Conservation (phyloP, 2,329 filamentous ascomycete genomes). For the Fusarium sp. region DNA sequence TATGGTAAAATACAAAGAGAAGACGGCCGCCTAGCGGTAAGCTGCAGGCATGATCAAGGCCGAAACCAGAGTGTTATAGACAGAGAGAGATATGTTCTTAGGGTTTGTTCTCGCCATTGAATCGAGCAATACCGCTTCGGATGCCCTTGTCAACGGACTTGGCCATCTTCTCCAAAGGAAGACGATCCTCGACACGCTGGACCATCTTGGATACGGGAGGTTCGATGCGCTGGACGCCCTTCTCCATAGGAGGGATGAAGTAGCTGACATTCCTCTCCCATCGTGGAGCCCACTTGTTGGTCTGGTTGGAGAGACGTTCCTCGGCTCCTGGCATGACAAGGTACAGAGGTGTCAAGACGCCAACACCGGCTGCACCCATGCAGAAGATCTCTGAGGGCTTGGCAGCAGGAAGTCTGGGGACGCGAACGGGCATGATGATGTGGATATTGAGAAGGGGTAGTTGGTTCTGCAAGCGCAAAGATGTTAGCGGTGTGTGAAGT, state of each 20-base stretch:
- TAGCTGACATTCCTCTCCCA: slow-evolving; percentile 70
- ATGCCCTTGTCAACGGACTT: slow-evolving; percentile 62
- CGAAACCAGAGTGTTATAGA: background rate
- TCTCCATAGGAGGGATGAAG: slow-evolving; percentile 62
- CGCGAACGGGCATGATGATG: slow-evolving; percentile 62
- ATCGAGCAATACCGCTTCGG: slow-evolving; percentile 58
- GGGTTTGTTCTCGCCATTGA: slow-evolving; percentile 47
- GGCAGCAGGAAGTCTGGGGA: slow-evolving; percentile 63
- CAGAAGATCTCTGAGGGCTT: slow-evolving; percentile 62
- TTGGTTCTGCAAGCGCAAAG: background rate
- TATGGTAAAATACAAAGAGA: slow-evolving; percentile 40
- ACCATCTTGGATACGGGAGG: slow-evolving; percentile 61
- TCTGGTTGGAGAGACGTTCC: slow-evolving; percentile 65
- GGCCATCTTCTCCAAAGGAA: slow-evolving; percentile 64
- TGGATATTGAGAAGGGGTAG: background rate
- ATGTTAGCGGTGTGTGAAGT: slow-evolving; percentile 3
- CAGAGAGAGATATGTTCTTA: slow-evolving; percentile 5
- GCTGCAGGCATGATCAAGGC: background rate
- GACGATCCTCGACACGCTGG: slow-evolving; percentile 58
- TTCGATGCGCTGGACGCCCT: slow-evolving; percentile 61
- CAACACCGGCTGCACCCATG: slow-evolving; percentile 66
- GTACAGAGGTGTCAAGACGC: slow-evolving; percentile 67
- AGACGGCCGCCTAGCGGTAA: background rate
- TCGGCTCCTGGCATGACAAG: slow-evolving; percentile 68
- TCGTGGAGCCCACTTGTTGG: slow-evolving; percentile 68